Conservation (phyloP, 208 protist species). For the Acanthamoeba culbertsoni region DNA sequence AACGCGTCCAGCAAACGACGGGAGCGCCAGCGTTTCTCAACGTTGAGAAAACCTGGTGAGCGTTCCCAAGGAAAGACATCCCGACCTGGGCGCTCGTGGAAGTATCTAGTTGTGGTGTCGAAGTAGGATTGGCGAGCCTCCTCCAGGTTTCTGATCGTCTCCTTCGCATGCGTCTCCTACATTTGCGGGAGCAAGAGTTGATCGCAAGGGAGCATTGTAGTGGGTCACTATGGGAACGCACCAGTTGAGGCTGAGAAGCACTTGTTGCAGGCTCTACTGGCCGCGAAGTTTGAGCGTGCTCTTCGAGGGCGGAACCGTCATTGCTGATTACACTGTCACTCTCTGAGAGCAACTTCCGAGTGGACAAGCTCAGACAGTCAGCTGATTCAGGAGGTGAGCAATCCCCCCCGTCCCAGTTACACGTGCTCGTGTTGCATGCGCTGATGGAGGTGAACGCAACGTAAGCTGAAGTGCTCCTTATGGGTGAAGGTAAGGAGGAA, state of each 20-base stretch:
- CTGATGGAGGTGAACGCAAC: background rate
- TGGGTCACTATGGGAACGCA: too few relatives aligned
- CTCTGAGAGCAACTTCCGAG: too few relatives aligned
- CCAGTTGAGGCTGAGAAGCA: too few relatives aligned
- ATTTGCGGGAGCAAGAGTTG: background rate
- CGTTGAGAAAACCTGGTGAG: background rate
- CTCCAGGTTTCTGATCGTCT: too few relatives aligned
- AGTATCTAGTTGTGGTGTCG: background rate
- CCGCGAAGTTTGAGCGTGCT: too few relatives aligned
- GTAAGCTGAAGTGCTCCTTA: background rate
- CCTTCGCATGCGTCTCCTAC: background rate
- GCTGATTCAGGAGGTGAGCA: too few relatives aligned
- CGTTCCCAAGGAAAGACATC: constrained; percentile 46
- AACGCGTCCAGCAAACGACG: constrained; percentile 80
- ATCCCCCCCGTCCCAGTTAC: constrained; percentile 86
- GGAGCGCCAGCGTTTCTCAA: background rate
- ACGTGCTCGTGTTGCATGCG: constrained; percentile 56
- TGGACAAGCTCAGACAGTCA: too few relatives aligned
- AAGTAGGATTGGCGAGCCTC: background rate
- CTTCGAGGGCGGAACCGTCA: too few relatives aligned
- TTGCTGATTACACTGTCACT: too few relatives aligned
- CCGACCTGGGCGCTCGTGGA: background rate
- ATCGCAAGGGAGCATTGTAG: too few relatives aligned
- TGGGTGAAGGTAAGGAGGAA: background rate
- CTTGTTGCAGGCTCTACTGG: too few relatives aligned